Evolutionary conservation across 148 eudicot genomes (phyloP).

Genomic region (Camellia japonica): DNA sequence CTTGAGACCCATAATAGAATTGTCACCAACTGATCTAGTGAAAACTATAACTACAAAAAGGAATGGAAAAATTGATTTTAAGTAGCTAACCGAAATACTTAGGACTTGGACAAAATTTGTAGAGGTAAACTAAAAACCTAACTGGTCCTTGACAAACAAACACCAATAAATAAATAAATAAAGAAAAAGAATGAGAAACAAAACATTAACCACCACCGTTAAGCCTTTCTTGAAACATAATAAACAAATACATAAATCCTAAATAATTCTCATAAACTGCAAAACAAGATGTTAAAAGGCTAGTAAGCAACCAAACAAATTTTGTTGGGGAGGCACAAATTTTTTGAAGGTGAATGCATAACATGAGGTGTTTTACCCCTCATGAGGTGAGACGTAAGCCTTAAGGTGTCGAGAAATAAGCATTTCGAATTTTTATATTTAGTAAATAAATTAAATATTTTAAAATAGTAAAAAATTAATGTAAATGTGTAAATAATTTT

Average conservation of each 20-base stretch:
- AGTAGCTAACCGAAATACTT: too few relatives aligned
- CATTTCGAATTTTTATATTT: too few relatives aligned
- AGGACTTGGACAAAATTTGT: too few relatives aligned
- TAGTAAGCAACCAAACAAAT: neutral
- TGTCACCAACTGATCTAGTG: neutral
- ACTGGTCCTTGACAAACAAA: neutral
- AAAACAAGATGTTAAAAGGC: neutral
- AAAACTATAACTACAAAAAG: neutral
- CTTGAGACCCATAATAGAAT: neutral
- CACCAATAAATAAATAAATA: neutral
- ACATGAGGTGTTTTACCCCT: too few relatives aligned
- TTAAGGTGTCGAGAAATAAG: too few relatives aligned
- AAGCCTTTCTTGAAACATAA: neutral
- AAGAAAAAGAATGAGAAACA: neutral
- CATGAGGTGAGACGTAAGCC: too few relatives aligned
- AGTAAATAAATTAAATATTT: too few relatives aligned
- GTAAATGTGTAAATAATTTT: too few relatives aligned
- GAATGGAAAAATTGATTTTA: neutral
- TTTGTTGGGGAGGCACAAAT: too few relatives aligned
- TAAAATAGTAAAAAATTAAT: too few relatives aligned
- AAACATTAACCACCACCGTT: neutral
- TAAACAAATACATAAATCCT: neutral
- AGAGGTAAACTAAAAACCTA: neutral
- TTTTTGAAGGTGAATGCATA: too few relatives aligned
- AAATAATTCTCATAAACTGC: neutral